Conservation (phyloP, 2,329 filamentous ascomycete species). For the Aspergillus felis region DNA sequence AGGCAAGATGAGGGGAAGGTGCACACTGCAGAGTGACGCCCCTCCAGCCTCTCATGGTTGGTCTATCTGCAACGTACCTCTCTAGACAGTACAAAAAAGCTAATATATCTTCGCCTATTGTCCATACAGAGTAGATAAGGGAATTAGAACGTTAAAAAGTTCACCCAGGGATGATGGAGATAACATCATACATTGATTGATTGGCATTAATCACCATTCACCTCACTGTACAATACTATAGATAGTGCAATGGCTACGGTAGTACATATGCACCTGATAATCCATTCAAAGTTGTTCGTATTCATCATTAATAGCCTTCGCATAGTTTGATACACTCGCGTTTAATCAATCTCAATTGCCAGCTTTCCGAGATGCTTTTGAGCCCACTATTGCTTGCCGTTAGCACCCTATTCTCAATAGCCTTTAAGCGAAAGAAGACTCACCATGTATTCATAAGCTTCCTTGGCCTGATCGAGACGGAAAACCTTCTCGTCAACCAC, state of each 20-base stretch:
- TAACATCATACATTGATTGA: not conserved
- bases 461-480: constrained; percentile 48
- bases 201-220: not conserved
- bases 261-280: not conserved
- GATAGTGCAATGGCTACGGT: not conserved
- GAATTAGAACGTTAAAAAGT: not conserved
- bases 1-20: constrained; percentile 9
- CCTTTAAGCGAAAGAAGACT: constrained; percentile 19
- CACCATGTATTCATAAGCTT: constrained; percentile 53
- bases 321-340: constrained; percentile 4
- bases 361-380: constrained; percentile 57
- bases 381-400: constrained; percentile 34
- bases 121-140: too few relatives aligned
- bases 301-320: not conserved
- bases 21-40: not conserved
- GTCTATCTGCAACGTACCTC: too few relatives aligned
- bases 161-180: not conserved
- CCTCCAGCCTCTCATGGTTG: not conserved
- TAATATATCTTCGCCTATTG: not conserved
- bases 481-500: constrained; percentile 58
- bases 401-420: constrained; percentile 9
- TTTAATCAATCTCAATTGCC: constrained; percentile 42
- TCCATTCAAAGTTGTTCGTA: not conserved
- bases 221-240: too few relatives aligned
- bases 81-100: not conserved